A percentile compares a stretch with the other conserved stretches of the same genome.
Evolutionary conservation across 1,284 basidiomycete genomes (phyloP).

Genomic region (Vanrija sp.): DNA sequence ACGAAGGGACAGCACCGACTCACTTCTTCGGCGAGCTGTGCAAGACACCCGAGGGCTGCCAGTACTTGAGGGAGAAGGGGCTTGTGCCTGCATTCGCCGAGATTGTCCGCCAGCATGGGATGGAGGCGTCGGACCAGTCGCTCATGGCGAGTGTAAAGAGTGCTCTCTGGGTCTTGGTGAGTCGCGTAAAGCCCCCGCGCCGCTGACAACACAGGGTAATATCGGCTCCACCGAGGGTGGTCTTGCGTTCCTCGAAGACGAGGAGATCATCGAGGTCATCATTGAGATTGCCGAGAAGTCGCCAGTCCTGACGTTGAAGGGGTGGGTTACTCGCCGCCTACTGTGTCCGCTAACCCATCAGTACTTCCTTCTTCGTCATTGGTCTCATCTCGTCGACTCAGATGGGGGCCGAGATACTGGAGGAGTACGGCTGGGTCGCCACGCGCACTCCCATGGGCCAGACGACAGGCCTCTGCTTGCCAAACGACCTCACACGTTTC

Average conservation of each 20-base stretch:
- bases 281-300: constrained; percentile 88
- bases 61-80: constrained; percentile 80
- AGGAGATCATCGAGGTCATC: constrained; percentile 84
- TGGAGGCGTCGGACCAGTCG: constrained; percentile 76
- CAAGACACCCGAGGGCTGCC: constrained; percentile 90
- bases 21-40: constrained; percentile 98
- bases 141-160: constrained; percentile 88
- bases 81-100: constrained; percentile 89
- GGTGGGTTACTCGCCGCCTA: constrained; percentile 57
- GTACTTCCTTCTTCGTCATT: constrained; percentile 93
- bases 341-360: constrained; percentile 38
- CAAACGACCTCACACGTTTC: constrained; percentile 74
- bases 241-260: constrained; percentile 88
- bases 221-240: constrained; percentile 87
- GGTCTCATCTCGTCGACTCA: constrained; percentile 73
- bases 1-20: constrained; percentile 81
- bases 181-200: constrained; percentile 50
- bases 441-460: constrained; percentile 80
- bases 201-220: constrained; percentile 65
- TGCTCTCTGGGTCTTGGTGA: constrained; percentile 90
- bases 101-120: constrained; percentile 79
- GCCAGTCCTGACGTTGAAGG: constrained; percentile 82
- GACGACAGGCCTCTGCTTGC: constrained; percentile 86
- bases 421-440: constrained; percentile 89
- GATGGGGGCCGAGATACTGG: constrained; percentile 74